Conservation (phyloP, 108 stramenopile species). For the Cyclotella cryptica region DNA sequence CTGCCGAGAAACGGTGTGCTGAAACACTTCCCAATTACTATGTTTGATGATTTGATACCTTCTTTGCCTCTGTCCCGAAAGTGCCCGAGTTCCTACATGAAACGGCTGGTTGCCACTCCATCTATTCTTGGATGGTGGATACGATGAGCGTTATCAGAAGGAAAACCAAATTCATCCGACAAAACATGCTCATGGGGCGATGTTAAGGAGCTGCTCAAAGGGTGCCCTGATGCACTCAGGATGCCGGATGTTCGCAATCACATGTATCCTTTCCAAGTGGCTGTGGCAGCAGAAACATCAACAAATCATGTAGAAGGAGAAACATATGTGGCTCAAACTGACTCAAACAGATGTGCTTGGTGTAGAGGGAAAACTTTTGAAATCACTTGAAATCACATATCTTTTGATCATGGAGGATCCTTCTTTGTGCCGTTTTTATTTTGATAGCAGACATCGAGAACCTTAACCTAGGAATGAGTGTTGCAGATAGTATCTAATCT, state of each 20-base stretch:
- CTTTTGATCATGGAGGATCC: conserved; percentile 28
- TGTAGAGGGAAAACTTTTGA: background rate
- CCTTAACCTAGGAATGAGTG: no score
- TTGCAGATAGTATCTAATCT: no score
- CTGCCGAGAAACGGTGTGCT: conserved; percentile 9
- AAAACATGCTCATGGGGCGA: conserved; percentile 8
- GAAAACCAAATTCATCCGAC: no score
- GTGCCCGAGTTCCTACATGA: conserved; percentile 28
- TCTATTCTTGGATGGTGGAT: conserved; percentile 18
- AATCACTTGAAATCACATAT: conserved; percentile 22
- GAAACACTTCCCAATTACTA: conserved; percentile 23
- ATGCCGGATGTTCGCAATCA: conserved; percentile 23
- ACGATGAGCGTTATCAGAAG: background rate
- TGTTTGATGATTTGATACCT: conserved; percentile 34
- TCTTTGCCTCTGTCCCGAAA: conserved; percentile 18
- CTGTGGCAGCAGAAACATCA: background rate
- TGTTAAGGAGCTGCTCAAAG: conserved; percentile 24
- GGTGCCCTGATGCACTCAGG: conserved; percentile 32
- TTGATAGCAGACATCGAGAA: no score
- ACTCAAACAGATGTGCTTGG: no score
- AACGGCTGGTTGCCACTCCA: conserved; percentile 37
- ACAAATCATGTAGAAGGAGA: background rate
- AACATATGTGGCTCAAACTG: background rate
- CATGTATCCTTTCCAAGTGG: conserved; percentile 34
- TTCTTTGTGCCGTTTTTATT: conserved; percentile 10